phyloP scores from a whole-genome alignment of 139 green algal species.

The Zygnema cylindricum region DNA sequence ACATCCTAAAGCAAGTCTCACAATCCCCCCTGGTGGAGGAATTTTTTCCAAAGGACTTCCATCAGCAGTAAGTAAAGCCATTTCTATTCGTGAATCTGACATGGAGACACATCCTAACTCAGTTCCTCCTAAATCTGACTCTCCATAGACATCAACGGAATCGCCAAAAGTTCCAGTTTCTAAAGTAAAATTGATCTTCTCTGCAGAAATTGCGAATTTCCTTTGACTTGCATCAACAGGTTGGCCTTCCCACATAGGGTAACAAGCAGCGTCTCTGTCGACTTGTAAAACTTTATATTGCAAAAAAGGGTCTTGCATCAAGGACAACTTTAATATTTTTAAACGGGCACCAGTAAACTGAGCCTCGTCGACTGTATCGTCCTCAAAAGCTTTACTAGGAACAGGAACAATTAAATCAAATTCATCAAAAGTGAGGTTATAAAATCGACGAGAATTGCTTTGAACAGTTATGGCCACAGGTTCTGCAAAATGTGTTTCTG shows the following conservation, averaged over 20 bases:
- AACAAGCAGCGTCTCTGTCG: conserved; percentile 54
- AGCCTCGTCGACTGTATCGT: conserved; percentile 14
- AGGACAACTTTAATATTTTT: conserved; percentile 5
- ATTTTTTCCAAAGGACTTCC: conserved; percentile 33
- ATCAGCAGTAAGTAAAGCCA: conserved; percentile 45
- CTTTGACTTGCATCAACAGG: conserved; percentile 47
- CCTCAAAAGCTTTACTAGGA: conserved; percentile 6
- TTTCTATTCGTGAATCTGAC: conserved; percentile 19
- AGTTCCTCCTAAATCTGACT: background rate
- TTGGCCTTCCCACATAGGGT: conserved; percentile 42
- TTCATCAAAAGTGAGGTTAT: conserved; percentile 30
- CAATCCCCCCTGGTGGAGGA: conserved; percentile 38
- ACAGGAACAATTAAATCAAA: conserved; percentile 42
- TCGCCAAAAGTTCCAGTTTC: conserved; percentile 34
- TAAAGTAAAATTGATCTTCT: conserved; percentile 17
- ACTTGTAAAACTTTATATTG: conserved; percentile 42
- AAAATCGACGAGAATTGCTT: background rate
- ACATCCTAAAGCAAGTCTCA: conserved; percentile 41
- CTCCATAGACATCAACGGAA: background rate
- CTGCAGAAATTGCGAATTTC: conserved; percentile 26
- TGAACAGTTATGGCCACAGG: background rate
- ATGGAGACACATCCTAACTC: conserved; percentile 28
- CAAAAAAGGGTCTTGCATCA: conserved; percentile 48
- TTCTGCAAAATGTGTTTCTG: conserved; percentile 31
- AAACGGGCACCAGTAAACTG: conserved; percentile 56